These are phyloP conservation scores for Coleophoma eucalyptorum DNA, from an alignment of 2,329 filamentous ascomycete species.

Conservation along the genomic window DNA sequence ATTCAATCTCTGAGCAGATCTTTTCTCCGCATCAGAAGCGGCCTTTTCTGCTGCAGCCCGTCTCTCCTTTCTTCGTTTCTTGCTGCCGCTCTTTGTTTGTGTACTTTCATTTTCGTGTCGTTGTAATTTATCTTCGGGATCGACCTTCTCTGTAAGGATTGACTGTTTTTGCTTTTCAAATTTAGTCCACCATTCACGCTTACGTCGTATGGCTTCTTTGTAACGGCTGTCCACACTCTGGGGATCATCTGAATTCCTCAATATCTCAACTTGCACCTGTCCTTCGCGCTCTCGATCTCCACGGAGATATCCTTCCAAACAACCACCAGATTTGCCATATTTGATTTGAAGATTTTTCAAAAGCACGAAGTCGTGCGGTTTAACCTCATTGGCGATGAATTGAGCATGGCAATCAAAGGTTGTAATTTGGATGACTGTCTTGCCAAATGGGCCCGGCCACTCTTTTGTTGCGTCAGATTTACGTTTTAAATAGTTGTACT, in stretches of 20 bases:
- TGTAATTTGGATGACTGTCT: conserved; percentile 66
- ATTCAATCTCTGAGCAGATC: conserved; percentile 18
- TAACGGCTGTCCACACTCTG: conserved; percentile 43
- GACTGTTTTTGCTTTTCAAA: conserved; percentile 36
- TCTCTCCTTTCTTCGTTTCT: conserved; percentile 21
- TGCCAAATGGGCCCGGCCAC: conserved; percentile 77
- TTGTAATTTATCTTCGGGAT: conserved; percentile 24
- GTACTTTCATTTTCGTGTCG: conserved; percentile 5
- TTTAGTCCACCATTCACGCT: conserved; percentile 51
- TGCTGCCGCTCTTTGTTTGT: conserved; percentile 15
- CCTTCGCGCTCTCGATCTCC: conserved; percentile 46
- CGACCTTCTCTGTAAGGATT: conserved; percentile 30
- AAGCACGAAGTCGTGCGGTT: conserved; percentile 56
- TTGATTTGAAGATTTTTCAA: conserved; percentile 74
- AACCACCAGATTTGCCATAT: conserved; percentile 41
- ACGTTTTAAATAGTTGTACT: conserved; percentile 46
- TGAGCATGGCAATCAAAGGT: conserved; percentile 65
- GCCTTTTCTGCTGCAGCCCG: conserved; percentile 25
- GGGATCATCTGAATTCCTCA: conserved; percentile 36
- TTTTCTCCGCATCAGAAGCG: conserved; percentile 24
- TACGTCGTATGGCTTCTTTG: conserved; percentile 58
- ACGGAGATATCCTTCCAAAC: conserved; percentile 71
- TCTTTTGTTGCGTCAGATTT: conserved; percentile 24
- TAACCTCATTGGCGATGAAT: conserved; percentile 52
- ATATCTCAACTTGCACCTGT: conserved; percentile 54